Base-by-base conservation (phyloP, 768 basidiomycete genomes). In the Tylopilus sp. region DNA sequence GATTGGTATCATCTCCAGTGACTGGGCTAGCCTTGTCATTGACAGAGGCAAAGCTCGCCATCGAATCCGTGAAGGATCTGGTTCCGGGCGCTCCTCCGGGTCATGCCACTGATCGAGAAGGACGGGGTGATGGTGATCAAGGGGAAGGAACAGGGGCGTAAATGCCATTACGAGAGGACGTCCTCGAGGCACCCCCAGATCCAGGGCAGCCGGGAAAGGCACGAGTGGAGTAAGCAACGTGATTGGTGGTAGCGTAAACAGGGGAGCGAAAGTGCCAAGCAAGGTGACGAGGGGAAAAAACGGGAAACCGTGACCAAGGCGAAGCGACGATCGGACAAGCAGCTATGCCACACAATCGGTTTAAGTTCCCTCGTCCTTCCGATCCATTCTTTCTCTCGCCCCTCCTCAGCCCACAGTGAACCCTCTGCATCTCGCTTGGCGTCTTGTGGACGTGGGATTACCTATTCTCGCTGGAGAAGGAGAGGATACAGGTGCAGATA, bases 381-480 rank as follows among this genome's bases (percentile, higher is more conserved):
- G 31, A 60, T 37, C 71, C 71, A 30, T 69, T 70, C 55, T 48
- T 72, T 33, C 14, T 63, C 19, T 71, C 71, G 37, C 63, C 71
- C 17, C 58, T 72, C 26, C 58, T 73, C 30, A 56, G 70, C 38
- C 72, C 72, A 0, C 68, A 69, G 53, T 63, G 63, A 12, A 34
- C 55, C 3, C 61, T 73, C 9, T 72, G 72, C 28, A 6, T 52
- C 11, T 64, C 70, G 8, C 58, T 74, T 33, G 62, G 50, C 8
- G 55, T 61, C 1, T 74, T 69, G 0, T 72, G 72, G 72, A 45
- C n/a, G 8, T 71, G 73, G 36, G 72, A 70, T 28, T 43, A 43
- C 13, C 10, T 43, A 28, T 43, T 26, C 42, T 43, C 26, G 16
- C 12, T 43, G 65, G 74, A 78, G 52, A 63, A 56, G 25, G 61